Evolutionary conservation across 352 stramenopile species (phyloP).

Genomic region (Thraustotheca clavata): DNA sequence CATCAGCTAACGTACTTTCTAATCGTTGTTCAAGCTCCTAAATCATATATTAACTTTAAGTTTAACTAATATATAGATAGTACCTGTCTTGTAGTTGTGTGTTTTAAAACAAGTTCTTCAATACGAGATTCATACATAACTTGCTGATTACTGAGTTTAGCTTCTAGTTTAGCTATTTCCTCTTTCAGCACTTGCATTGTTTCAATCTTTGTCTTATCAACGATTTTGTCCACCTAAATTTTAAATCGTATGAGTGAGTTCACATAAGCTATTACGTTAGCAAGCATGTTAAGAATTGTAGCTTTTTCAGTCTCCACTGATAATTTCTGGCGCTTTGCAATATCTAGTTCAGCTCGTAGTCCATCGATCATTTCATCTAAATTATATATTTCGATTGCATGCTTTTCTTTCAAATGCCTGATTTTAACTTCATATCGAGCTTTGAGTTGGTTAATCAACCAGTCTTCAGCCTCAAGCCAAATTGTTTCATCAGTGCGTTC

Average conservation of each 20-base stretch:
- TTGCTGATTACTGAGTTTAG: conserved; percentile 25
- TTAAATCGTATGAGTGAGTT: not conserved
- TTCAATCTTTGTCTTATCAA: conserved; percentile 14
- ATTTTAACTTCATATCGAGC: conserved; percentile 45
- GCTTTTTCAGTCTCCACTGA: conserved; percentile 5
- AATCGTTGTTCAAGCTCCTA: conserved; percentile 36
- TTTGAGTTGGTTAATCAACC: conserved; percentile 52
- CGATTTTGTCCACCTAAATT: not conserved
- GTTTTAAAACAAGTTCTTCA: conserved; percentile 36
- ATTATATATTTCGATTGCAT: conserved; percentile 33
- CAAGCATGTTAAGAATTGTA: not conserved
- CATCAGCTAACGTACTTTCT: conserved; percentile 1
- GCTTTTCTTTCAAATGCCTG: conserved; percentile 36
- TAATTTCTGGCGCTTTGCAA: not conserved
- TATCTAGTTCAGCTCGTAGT: conserved; percentile 21
- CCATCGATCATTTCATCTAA: conserved; percentile 34
- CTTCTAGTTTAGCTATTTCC: conserved; percentile 27
- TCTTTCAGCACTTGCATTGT: conserved; percentile 21
- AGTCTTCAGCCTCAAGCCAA: conserved; percentile 37
- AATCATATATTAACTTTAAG: not conserved
- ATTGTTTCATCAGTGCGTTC: conserved; percentile 46
- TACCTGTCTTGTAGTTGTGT: conserved; percentile 28
- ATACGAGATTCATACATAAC: not conserved
- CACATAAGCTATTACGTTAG: not conserved
- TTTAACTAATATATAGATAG: not conserved